Base-by-base conservation (phyloP, 345 rosid species). In the Gynandropsis gynandra region DNA sequence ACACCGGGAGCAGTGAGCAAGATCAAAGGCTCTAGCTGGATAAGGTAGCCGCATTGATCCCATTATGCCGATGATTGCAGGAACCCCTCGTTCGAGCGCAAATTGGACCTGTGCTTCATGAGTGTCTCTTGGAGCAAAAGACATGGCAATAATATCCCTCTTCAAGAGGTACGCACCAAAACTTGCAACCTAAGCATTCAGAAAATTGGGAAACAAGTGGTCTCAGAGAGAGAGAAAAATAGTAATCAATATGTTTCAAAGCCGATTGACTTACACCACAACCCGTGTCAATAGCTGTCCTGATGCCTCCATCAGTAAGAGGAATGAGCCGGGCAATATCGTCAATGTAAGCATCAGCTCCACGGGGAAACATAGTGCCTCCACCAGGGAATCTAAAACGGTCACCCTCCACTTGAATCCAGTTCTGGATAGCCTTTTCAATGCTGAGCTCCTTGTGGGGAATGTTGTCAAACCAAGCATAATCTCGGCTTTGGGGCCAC, bases 1-100 rank as follows among this genome's bases (percentile, higher is more conserved):
- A 75, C 96, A 90, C 41, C 98, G 96, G 55, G 96, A 90, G 61
- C 96, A 90, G 33, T 90, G 96, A 50, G 98, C 98, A 74, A 90
- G 74, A 62, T 90, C 98, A 32, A 90, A 90, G 61, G 96, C 83
- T 73, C 98, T 77, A 24, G 98, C 81, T 10, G 98, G 95, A 67
- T 84, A 90, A 53, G 96, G 93, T 73, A 82, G 89, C 69, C 96
- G 75, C 62, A 70, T 69, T 2, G 98, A 77, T 61, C 75, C 83
- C 95, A 90, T 77, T 43, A 90, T 61, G 31, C 89, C 93, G 24
- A 90, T 87, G 74, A 90, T 80, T 11, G 95, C 93, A 37, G 98
- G 98, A 66, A 90, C 95, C 70, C 98, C 98, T 29, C 98, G 78
- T 68, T 90, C 98, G 55, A 90, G 53, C 2, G 98, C 98, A 63